These are phyloP conservation scores for Claviceps purpurea DNA, from an alignment of 2,329 filamentous ascomycete species.

Conservation along the genomic window DNA sequence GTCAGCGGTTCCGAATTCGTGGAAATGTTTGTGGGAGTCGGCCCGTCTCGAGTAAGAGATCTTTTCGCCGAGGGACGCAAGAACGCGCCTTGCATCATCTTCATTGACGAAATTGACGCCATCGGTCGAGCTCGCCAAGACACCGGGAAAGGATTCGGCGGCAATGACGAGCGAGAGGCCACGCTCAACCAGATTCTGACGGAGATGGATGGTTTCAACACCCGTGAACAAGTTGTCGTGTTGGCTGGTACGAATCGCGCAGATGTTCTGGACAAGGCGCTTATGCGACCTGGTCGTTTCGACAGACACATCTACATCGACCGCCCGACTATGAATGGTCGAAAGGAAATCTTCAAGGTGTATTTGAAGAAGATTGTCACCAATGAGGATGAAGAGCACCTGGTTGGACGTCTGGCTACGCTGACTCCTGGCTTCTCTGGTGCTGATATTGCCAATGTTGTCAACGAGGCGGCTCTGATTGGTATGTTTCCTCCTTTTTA, in stretches of 20 bases:
- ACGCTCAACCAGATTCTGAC: conserved; percentile 97
- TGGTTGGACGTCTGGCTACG: conserved; percentile 79
- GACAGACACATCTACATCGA: conserved; percentile 95
- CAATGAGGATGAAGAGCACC: conserved; percentile 72
- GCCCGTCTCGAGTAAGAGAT: conserved; percentile 87
- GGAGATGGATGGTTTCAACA: conserved; percentile 99
- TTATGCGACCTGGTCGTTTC: conserved; percentile 94
- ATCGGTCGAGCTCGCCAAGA: conserved; percentile 86
- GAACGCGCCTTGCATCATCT: conserved; percentile 96
- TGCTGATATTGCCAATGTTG: conserved; percentile 95
- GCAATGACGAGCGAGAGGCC: conserved; percentile 92
- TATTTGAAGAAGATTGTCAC: conserved; percentile 93
- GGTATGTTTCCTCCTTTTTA: conserved; percentile 43
- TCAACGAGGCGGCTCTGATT: conserved; percentile 93
- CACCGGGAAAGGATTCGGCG: conserved; percentile 56
- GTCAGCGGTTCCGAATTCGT: conserved; percentile 98
- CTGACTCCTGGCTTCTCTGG: conserved; percentile 94
- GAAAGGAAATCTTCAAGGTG: conserved; percentile 90
- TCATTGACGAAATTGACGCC: conserved; percentile 98
- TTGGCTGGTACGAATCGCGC: conserved; percentile 92
- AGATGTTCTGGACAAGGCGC: conserved; percentile 84
- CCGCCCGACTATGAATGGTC: conserved; percentile 87
- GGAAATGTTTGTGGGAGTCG: conserved; percentile 99
- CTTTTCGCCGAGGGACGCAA: conserved; percentile 90
- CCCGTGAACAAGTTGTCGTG: conserved; percentile 88